phyloP scores from a whole-genome alignment of 192 early-diverging fungal species.

The Umbelopsis sp. region DNA sequence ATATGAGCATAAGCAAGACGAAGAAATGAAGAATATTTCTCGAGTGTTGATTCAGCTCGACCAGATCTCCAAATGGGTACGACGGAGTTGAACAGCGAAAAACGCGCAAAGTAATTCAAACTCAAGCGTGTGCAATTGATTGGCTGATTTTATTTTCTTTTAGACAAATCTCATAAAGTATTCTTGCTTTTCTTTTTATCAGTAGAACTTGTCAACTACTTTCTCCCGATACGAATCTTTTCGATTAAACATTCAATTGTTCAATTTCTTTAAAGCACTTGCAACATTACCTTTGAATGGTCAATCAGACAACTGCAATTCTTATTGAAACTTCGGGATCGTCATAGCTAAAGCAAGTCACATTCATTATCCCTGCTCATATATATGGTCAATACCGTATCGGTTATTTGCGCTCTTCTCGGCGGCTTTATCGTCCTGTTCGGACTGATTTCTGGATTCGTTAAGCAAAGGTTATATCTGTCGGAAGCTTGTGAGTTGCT shows the following conservation, averaged over 20 bases:
- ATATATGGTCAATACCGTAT: constrained; percentile 20
- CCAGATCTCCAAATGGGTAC: constrained; percentile 13
- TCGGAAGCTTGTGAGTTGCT: constrained; percentile 67
- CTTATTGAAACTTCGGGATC: no score
- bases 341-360: neutral
- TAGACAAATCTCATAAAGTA: neutral
- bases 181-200: neutral
- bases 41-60: neutral
- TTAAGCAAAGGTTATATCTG: constrained; percentile 72
- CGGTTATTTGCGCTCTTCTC: constrained; percentile 50
- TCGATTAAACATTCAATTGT: neutral
- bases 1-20: constrained; percentile 1
- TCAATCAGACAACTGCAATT: no score
- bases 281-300: neutral
- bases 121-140: neutral
- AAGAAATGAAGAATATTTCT: constrained; percentile 19
- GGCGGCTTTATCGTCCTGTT: constrained; percentile 73
- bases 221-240: no score
- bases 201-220: neutral
- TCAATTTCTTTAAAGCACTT: neutral
- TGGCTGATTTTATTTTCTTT: neutral
- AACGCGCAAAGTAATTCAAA: constrained; percentile 5
- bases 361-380: neutral
- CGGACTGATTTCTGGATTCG: constrained; percentile 65
- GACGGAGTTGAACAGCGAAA: constrained; percentile 19